These are phyloP conservation scores for Epithemia pelagica DNA, from an alignment of 108 stramenopile genomes.

Conservation along the genomic window DNA sequence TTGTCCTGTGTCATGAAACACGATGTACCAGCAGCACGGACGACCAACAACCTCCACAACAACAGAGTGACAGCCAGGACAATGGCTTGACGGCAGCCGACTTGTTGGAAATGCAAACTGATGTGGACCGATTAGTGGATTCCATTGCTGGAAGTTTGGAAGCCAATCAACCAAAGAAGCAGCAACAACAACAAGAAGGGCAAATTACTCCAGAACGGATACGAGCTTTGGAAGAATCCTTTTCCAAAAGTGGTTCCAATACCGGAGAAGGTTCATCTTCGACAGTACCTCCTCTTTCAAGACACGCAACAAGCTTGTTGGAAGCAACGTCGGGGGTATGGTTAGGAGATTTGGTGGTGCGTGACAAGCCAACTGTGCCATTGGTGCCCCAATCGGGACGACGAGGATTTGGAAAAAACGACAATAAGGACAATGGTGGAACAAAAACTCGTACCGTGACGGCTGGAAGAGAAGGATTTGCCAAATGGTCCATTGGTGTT, in stretches of 20 bases:
- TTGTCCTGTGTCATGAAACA: slow-evolving; percentile 41
- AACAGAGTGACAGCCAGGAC: slow-evolving; percentile 3
- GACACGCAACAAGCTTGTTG: slow-evolving; percentile 40
- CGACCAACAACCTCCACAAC: not conserved
- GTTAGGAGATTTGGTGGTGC: slow-evolving; percentile 66
- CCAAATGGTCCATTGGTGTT: slow-evolving; percentile 57
- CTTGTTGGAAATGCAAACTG: slow-evolving; percentile 37
- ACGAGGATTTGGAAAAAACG: slow-evolving; percentile 29
- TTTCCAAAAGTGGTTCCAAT: not conserved
- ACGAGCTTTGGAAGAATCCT: slow-evolving; percentile 2
- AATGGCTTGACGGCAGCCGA: slow-evolving; percentile 22
- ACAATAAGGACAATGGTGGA: not conserved
- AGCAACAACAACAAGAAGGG: slow-evolving; percentile 1
- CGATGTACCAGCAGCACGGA: slow-evolving; percentile 12
- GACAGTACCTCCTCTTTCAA: slow-evolving; percentile 13
- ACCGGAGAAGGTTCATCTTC: not conserved
- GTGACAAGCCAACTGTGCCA: slow-evolving; percentile 39
- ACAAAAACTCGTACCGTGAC: too few relatives aligned
- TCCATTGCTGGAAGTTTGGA: slow-evolving; percentile 23
- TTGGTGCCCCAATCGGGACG: slow-evolving; percentile 6
- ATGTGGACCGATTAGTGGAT: slow-evolving; percentile 41
- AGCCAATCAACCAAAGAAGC: slow-evolving; percentile 1
- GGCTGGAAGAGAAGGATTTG: too few relatives aligned
- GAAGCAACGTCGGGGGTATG: slow-evolving; percentile 64
- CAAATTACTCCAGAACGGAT: not conserved